Evolutionary conservation across 2,329 filamentous ascomycete genomes (phyloP).

Genomic region (Botrytis fabae): DNA sequence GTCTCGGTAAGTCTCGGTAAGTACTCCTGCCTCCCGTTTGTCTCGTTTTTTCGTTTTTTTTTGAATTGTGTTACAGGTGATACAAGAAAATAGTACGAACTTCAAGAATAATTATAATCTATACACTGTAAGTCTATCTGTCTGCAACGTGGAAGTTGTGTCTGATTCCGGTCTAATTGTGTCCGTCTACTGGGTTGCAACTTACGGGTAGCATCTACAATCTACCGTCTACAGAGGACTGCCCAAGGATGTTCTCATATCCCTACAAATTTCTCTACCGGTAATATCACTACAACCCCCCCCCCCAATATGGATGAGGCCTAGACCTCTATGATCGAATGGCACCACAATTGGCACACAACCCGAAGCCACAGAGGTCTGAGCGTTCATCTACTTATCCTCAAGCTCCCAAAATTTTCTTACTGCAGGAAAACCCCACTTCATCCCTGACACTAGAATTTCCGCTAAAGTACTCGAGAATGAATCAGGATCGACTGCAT

Average conservation of each 20-base stretch:
- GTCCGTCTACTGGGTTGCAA: background rate
- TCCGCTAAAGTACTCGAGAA: slow-evolving; percentile 10
- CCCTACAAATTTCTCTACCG: background rate
- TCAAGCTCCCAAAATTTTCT: background rate
- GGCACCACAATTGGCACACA: slow-evolving; percentile 7
- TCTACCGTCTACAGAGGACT: background rate
- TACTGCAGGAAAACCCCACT: background rate
- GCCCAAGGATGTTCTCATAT: background rate
- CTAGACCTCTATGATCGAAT: slow-evolving; percentile 3
- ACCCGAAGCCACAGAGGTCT: slow-evolving; percentile 7
- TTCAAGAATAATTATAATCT: background rate
- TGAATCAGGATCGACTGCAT: slow-evolving; percentile 24
- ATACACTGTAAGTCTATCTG: background rate
- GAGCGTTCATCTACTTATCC: slow-evolving; percentile 7
- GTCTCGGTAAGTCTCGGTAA: slow-evolving; percentile 14
- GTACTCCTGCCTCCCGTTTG: too few species aligned
- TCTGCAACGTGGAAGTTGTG: background rate
- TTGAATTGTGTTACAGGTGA: background rate
- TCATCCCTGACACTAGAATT: slow-evolving; percentile 1
- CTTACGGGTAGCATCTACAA: background rate
- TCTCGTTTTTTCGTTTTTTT: background rate
- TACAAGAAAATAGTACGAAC: background rate
- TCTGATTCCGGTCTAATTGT: background rate
- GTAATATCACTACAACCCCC: background rate
- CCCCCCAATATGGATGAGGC: background rate